These are phyloP conservation scores for Orobanche coerulescens DNA, from an alignment of 257 asterid species.

Conservation along the genomic window DNA sequence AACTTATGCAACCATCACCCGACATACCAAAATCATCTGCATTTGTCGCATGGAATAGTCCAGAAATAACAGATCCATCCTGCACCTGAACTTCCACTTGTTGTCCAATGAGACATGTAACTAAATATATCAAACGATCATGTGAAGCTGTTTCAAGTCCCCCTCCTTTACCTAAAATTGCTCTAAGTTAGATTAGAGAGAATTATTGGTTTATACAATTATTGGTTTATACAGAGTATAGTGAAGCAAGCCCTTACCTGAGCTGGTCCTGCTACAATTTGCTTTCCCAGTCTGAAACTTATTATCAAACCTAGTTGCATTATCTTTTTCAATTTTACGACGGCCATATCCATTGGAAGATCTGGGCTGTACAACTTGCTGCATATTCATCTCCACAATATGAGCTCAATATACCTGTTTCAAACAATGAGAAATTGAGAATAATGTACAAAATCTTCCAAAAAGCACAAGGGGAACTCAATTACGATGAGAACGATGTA, in stretches of 20 bases:
- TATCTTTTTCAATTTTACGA: constrained; percentile 64
- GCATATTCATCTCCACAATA: constrained; percentile 52
- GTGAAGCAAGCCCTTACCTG: constrained; percentile 44
- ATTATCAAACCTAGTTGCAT: constrained; percentile 44
- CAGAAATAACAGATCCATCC: constrained; percentile 82
- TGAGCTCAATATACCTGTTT: constrained; percentile 25
- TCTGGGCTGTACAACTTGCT: constrained; percentile 59
- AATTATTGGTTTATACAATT: background rate
- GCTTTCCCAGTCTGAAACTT: constrained; percentile 48
- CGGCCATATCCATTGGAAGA: constrained; percentile 78
- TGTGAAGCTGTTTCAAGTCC: constrained; percentile 46
- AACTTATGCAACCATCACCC: constrained; percentile 5
- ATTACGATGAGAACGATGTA: background rate
- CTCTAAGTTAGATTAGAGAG: constrained; percentile 22
- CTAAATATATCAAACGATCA: constrained; percentile 58
- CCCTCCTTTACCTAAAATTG: constrained; percentile 55
- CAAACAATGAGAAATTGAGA: constrained; percentile 27
- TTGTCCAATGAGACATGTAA: constrained; percentile 80
- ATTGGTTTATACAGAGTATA: constrained; percentile 5
- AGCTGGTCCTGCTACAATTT: constrained; percentile 34
- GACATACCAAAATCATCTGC: constrained; percentile 79
- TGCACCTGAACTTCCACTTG: constrained; percentile 86
- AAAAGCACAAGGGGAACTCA: constrained; percentile 1
- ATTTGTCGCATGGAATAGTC: constrained; percentile 78
- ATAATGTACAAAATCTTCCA: constrained; percentile 5